phyloP scores from a whole-genome alignment of 495 filamentous ascomycete species.

The Penicillium mononematosum region DNA sequence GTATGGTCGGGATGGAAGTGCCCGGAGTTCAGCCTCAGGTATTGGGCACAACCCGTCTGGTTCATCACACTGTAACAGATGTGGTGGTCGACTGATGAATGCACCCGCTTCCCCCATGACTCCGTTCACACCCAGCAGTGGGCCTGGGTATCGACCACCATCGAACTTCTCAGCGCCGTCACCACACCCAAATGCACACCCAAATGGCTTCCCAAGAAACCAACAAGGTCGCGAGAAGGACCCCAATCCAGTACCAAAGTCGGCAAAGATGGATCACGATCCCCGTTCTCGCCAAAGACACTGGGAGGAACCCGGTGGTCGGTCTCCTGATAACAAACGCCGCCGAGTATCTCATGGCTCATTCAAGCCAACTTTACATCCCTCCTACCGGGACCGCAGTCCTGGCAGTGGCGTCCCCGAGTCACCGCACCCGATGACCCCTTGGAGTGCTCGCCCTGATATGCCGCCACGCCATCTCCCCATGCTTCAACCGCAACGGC shows the following conservation, averaged over 20 bases:
- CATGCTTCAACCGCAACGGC: conserved; percentile 40
- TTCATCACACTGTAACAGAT: conserved; percentile 42
- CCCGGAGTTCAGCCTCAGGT: conserved; percentile 31
- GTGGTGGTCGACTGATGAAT: conserved; percentile 49
- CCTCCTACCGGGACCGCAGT: conserved; percentile 32
- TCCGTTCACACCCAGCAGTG: conserved; percentile 31
- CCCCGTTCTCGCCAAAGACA: conserved; percentile 27
- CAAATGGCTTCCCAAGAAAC: conserved; percentile 24
- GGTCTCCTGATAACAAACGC: conserved; percentile 56
- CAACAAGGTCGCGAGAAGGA: conserved; percentile 26
- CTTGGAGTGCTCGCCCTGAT: conserved; percentile 34
- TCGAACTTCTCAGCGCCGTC: conserved; percentile 18
- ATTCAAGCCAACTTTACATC: conserved; percentile 26
- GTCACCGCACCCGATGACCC: conserved; percentile 25
- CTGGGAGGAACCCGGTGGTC: conserved; percentile 27
- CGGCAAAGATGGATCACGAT: conserved; percentile 30
- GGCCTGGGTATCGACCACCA: conserved; percentile 16
- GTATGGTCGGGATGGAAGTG: conserved; percentile 54
- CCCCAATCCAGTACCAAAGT: conserved; percentile 20
- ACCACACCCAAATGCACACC: conserved; percentile 22
- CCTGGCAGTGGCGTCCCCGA: conserved; percentile 20
- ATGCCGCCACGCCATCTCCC: conserved; percentile 35
- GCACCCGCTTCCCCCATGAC: conserved; percentile 44
- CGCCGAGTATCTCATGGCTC: conserved; percentile 45
- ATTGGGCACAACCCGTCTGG: conserved; percentile 43